Conservation (phyloP, 2,329 filamentous ascomycete genomes). For the Aspergillus pseudonomiae region DNA sequence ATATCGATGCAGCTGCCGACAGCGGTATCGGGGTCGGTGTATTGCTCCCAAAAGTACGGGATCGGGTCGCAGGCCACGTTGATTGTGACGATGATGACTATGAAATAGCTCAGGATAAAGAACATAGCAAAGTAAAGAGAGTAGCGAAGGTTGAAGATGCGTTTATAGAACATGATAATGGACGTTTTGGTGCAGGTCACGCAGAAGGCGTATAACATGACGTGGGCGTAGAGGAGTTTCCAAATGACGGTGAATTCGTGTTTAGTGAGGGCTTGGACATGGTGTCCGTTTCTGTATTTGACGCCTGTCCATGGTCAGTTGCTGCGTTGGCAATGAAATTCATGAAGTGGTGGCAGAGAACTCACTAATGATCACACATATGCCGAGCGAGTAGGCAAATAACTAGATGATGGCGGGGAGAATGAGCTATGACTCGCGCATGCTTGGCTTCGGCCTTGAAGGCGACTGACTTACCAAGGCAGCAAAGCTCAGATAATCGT, state of each 20-base stretch:
- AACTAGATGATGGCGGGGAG: neutral
- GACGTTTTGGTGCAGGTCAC: conserved; percentile 9
- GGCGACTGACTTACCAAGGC: neutral
- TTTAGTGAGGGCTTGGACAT: neutral
- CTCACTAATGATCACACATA: neutral
- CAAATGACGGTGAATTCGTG: conserved; percentile 1
- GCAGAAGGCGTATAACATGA: conserved; percentile 5
- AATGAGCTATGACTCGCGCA: neutral
- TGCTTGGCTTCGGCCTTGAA: neutral
- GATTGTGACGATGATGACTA: conserved; percentile 1
- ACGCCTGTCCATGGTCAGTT: neutral
- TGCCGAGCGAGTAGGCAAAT: neutral
- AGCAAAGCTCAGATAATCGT: neutral
- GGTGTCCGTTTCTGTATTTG: neutral
- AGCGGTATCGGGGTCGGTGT: neutral
- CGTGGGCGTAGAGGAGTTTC: conserved; percentile 7
- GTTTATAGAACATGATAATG: conserved; percentile 8
- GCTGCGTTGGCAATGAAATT: neutral
- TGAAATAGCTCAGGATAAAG: conserved; percentile 1
- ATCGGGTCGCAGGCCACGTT: neutral
- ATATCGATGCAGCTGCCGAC: conserved; percentile 2
- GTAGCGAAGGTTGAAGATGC: conserved; percentile 4
- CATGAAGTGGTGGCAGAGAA: neutral
- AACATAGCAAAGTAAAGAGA: neutral
- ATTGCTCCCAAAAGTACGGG: conserved; percentile 3